Evolutionary conservation across 805 yeast species (phyloP).

Genomic region (Grigorovia humatica): DNA sequence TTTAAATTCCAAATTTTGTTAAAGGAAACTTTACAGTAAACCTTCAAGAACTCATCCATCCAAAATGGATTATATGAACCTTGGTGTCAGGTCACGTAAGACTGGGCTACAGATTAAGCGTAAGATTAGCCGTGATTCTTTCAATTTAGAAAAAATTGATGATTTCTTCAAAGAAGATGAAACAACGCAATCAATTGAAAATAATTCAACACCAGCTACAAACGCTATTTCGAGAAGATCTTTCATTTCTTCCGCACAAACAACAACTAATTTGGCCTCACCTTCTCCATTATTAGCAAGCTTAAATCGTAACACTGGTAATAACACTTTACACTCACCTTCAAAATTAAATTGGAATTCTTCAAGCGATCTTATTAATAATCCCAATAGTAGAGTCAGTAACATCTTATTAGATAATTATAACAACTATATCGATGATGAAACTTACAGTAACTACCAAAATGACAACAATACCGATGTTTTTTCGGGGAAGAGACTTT

Average conservation of each 20-base stretch:
- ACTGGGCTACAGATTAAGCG: slow-evolving; percentile 36
- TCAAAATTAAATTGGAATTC: background rate
- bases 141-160: slow-evolving; percentile 32
- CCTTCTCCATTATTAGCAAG: background rate
- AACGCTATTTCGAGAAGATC: background rate
- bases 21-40: background rate
- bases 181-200: background rate
- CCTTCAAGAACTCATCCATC: too few relatives aligned
- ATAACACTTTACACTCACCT: background rate
- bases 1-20: background rate
- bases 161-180: slow-evolving; percentile 56
- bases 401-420: background rate
- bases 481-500: background rate
- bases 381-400: background rate
- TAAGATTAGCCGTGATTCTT: slow-evolving; percentile 11
- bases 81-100: slow-evolving; percentile 53
- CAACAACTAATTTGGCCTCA: background rate
- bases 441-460: background rate
- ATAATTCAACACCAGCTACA: slow-evolving; percentile 1
- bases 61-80: slow-evolving; percentile 35
- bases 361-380: background rate
- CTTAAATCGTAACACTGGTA: background rate
- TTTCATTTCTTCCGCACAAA: background rate
- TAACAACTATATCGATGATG: background rate
- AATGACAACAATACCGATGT: background rate